Percentiles rank a stretch among this genome's conserved stretches.
phyloP scores from a whole-genome alignment of 2,329 filamentous ascomycete species.

The Erysiphe neolycopersici region DNA sequence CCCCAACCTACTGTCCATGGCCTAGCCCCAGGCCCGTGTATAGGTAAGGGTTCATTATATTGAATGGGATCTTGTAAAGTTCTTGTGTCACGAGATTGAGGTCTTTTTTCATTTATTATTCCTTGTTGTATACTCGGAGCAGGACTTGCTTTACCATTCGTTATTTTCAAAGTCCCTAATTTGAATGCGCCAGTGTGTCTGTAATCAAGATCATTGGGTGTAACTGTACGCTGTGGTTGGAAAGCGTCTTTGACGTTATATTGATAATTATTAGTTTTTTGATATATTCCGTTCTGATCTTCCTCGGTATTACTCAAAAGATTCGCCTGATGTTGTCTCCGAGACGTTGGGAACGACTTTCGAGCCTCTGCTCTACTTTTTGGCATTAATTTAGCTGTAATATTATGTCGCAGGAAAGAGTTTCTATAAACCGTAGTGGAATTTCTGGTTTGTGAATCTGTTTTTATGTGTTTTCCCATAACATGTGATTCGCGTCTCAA shows the following conservation, averaged over 20 bases:
- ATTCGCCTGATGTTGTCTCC: neutral
- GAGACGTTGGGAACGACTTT: neutral
- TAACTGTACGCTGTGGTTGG: slow-evolving; percentile 12
- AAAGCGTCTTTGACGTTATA: neutral
- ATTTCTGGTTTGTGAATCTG: neutral
- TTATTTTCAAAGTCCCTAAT: slow-evolving; percentile 33
- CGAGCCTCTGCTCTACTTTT: neutral
- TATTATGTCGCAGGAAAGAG: neutral
- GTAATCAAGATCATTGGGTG: slow-evolving; percentile 29
- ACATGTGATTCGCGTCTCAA: neutral
- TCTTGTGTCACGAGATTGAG: neutral
- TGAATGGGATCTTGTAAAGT: neutral
- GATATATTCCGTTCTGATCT: neutral
- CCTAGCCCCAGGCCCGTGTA: neutral
- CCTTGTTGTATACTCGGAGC: slow-evolving; percentile 15
- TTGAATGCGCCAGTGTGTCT: slow-evolving; percentile 33
- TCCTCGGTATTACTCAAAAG: neutral
- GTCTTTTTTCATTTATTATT: neutral
- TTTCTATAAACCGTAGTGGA: neutral
- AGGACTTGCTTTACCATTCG: slow-evolving; percentile 28
- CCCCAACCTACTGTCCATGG: neutral
- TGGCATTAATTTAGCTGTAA: neutral
- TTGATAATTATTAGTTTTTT: neutral
- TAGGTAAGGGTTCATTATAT: neutral
- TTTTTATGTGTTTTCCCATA: neutral